Evolutionary conservation across 345 rosid species (phyloP).

Genomic region (Odontarrhena argentea): DNA sequence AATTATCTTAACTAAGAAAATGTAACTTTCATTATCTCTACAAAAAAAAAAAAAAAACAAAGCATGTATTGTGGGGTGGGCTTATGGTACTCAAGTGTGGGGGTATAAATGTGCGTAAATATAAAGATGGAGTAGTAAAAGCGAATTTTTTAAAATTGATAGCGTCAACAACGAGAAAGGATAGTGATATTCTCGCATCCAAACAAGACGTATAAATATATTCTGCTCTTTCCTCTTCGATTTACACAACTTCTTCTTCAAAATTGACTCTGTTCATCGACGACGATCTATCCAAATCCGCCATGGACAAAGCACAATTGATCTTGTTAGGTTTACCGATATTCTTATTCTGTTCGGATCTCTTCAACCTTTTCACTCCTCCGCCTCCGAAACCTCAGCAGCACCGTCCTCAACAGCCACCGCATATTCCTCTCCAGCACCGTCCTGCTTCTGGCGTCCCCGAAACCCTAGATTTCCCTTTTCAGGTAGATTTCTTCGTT

Average conservation of each 20-base stretch:
- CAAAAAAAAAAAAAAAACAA: no score
- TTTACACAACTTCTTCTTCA: not conserved
- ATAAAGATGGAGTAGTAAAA: not conserved
- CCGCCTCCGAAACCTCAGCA: conserved; percentile 61
- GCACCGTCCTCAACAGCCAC: conserved; percentile 40
- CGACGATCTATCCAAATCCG: conserved; percentile 17
- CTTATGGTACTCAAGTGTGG: no score
- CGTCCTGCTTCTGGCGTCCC: conserved; percentile 32
- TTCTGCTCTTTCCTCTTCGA: conserved; percentile 7
- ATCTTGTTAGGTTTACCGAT: conserved; percentile 65
- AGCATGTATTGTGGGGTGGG: no score
- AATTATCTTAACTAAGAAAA: no score
- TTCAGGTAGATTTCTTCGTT: conserved; percentile 42
- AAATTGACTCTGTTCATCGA: conserved; percentile 16
- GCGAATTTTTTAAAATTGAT: not conserved
- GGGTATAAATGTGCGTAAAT: not conserved
- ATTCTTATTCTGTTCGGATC: conserved; percentile 63
- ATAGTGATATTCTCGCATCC: conserved; percentile 22
- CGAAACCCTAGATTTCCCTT: conserved; percentile 53
- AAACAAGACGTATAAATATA: conserved; percentile 11
- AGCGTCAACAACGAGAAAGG: not conserved
- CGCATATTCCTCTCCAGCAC: conserved; percentile 42
- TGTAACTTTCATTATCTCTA: no score
- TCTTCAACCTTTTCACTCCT: conserved; percentile 66
- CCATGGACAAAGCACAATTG: conserved; percentile 61